phyloP scores from a whole-genome alignment of 2,329 filamentous ascomycete species.

The Microsporum ferrugineum region DNA sequence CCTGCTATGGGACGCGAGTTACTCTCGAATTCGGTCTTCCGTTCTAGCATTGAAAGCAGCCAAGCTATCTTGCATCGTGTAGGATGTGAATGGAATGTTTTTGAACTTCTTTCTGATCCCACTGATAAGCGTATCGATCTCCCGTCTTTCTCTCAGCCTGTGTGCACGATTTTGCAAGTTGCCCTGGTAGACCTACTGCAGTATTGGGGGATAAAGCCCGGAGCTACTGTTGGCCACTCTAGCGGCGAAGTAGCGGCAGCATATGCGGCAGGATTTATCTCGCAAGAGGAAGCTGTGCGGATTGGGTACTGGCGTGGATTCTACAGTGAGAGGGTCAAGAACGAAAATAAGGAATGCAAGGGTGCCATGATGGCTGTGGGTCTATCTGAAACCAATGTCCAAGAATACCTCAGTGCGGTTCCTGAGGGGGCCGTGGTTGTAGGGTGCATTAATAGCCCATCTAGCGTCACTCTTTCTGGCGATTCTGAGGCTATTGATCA shows the following conservation, averaged over 20 bases:
- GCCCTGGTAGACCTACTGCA: constrained; percentile 17
- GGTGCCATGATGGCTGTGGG: neutral
- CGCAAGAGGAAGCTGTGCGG: constrained; percentile 13
- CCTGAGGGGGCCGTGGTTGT: neutral
- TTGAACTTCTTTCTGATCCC: too few relatives aligned
- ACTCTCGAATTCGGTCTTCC: constrained; percentile 10
- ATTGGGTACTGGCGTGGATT: constrained; percentile 17
- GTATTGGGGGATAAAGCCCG: constrained; percentile 13
- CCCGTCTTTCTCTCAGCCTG: constrained; percentile 12
- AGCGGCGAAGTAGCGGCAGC: constrained; percentile 21
- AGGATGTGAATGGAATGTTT: constrained; percentile 3
- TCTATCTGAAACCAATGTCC: too few relatives aligned
- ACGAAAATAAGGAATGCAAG: too few relatives aligned
- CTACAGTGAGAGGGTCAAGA: too few relatives aligned
- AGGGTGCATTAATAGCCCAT: neutral
- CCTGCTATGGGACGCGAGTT: constrained; percentile 15
- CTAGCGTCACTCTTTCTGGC: constrained; percentile 19
- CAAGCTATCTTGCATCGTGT: constrained; percentile 6
- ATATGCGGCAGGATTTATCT: constrained; percentile 16
- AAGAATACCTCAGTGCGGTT: too few relatives aligned
- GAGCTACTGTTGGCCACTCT: constrained; percentile 18
- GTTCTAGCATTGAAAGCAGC: constrained; percentile 2
- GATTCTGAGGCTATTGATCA: constrained; percentile 27
- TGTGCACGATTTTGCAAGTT: constrained; percentile 18
- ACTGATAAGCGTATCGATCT: neutral